These are phyloP conservation scores for Arctium minus DNA, from an alignment of 129 eudicot genomes.

Conservation along the genomic window DNA sequence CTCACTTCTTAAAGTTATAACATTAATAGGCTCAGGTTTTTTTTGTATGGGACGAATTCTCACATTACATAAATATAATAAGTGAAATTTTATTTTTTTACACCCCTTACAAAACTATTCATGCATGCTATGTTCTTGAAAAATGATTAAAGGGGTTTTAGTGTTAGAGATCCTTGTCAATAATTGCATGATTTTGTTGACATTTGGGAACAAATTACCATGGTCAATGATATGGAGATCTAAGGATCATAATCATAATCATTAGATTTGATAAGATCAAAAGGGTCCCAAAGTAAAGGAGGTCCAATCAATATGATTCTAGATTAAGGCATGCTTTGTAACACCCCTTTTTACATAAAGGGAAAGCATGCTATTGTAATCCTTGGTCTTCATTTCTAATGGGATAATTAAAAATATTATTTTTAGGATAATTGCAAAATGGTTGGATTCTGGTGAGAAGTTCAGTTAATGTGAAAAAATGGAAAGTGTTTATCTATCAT, in stretches of 20 bases:
- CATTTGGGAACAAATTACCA: slow-evolving; percentile 12
- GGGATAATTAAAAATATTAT: background rate
- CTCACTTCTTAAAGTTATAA: too few relatives aligned
- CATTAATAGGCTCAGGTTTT: background rate
- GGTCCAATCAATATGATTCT: slow-evolving; percentile 18
- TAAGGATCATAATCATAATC: slow-evolving; percentile 20
- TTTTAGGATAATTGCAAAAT: background rate
- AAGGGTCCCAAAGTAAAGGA: slow-evolving; percentile 23
- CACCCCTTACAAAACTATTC: background rate
- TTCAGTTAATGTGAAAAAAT: too few relatives aligned
- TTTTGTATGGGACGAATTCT: background rate
- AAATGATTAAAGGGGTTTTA: background rate
- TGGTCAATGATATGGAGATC: slow-evolving; percentile 32
- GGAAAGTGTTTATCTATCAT: too few relatives aligned
- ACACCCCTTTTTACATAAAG: slow-evolving; percentile 24
- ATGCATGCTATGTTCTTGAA: background rate
- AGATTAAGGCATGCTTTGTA: slow-evolving; percentile 33
- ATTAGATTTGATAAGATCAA: slow-evolving; percentile 38
- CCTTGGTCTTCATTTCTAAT: slow-evolving; percentile 10
- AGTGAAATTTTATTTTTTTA: background rate
- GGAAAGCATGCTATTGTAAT: slow-evolving; percentile 27
- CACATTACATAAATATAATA: background rate
- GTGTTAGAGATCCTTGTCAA: background rate
- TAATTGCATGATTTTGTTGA: slow-evolving; percentile 17
- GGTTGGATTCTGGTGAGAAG: background rate